Conservation (phyloP, 1,139 yeast genomes). For the Ogataea hybrid region DNA sequence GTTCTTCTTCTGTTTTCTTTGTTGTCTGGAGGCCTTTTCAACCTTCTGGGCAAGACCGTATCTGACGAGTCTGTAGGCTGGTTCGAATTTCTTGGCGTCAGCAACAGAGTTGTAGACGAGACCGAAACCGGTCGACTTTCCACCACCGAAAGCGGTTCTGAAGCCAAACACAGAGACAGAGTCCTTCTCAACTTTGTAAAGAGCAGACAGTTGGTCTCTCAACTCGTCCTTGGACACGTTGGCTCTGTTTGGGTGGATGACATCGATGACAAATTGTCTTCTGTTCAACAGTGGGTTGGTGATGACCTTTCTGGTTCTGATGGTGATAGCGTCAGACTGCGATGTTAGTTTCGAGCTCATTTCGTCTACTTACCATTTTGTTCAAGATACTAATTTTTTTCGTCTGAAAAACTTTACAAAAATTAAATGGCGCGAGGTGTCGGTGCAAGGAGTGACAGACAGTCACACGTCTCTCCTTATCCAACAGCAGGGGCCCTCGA, state of each 20-base stretch:
- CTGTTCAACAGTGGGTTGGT: slow-evolving; percentile 99
- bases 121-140: slow-evolving; percentile 99
- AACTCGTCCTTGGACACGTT: slow-evolving; percentile 99
- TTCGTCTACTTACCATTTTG: slow-evolving; percentile 10
- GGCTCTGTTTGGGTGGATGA: slow-evolving; percentile 99
- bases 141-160: slow-evolving; percentile 99
- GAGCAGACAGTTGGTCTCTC: slow-evolving; percentile 94
- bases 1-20: slow-evolving; percentile 99
- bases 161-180: slow-evolving; percentile 98
- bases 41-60: slow-evolving; percentile 95
- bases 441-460: slow-evolving; percentile 8
- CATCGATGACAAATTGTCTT: slow-evolving; percentile 99
- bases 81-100: slow-evolving; percentile 98
- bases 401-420: slow-evolving; percentile 11
- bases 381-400: slow-evolving; percentile 11
- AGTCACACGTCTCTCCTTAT: not conserved
- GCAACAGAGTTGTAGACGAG: slow-evolving; percentile 97
- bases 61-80: slow-evolving; percentile 99
- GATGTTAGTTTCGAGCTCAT: slow-evolving; percentile 7
- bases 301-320: slow-evolving; percentile 99
- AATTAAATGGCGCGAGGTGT: slow-evolving; percentile 7
- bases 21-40: slow-evolving; percentile 99
- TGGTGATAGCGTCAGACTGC: slow-evolving; percentile 97
- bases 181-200: slow-evolving; percentile 98
- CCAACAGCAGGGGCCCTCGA: too few species aligned